Percentiles rank a stretch among this genome's conserved stretches.
Evolutionary conservation across 306 rosid species (phyloP).

Genomic region (Quercus mongolica): DNA sequence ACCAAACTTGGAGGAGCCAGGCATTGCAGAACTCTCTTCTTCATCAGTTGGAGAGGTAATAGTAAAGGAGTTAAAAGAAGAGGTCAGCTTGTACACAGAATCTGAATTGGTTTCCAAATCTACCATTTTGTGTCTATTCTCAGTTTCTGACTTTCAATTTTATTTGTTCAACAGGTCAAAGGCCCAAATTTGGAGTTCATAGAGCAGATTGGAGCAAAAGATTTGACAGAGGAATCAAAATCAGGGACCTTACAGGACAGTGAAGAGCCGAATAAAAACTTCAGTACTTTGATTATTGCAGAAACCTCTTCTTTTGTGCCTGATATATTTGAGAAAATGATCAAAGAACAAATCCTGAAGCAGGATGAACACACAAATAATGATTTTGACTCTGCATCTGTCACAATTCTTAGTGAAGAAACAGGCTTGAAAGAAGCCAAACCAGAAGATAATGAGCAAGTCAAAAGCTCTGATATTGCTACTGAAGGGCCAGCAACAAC

Average conservation of each 20-base stretch:
- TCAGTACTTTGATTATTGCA: background rate
- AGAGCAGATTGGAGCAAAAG: conserved; percentile 14
- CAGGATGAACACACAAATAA: background rate
- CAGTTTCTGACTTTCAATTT: background rate
- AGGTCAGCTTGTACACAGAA: conserved; percentile 18
- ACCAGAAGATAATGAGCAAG: conserved; percentile 11
- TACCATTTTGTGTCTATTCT: background rate
- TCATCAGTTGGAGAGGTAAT: background rate
- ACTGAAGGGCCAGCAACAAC: background rate
- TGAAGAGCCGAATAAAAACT: conserved; percentile 8
- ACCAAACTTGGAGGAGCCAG: conserved; percentile 11
- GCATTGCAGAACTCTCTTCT: conserved; percentile 17
- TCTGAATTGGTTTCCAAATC: background rate
- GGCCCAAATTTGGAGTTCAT: conserved; percentile 9
- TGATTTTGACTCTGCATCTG: background rate
- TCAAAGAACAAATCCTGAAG: background rate
- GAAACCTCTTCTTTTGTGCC: conserved; percentile 3
- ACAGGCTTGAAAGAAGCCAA: conserved; percentile 18
- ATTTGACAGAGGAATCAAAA: conserved; percentile 8
- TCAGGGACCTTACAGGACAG: conserved; percentile 10
- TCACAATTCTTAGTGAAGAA: conserved; percentile 15
- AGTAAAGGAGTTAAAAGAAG: conserved; percentile 9
- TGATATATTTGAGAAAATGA: background rate
- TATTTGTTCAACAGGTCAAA: conserved; percentile 15
- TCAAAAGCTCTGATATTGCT: background rate